A percentile compares a stretch with the other conserved stretches of the same genome.
Conservation (phyloP, 2,329 filamentous ascomycete genomes). For the Hysterium pulicare region DNA sequence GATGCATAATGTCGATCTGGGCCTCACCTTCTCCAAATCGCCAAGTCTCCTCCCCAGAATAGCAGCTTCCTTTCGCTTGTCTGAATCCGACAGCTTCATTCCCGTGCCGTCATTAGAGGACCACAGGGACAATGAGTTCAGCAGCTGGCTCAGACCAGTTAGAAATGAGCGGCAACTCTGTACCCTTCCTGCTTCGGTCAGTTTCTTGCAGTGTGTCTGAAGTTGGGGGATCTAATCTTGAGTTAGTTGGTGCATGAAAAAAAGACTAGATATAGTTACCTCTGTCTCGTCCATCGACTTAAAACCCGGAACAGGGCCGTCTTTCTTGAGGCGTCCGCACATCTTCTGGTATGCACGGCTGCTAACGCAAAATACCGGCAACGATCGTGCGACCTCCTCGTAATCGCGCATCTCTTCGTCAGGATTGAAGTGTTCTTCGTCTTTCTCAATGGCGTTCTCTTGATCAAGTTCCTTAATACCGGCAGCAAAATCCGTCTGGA, state of each 20-base stretch:
- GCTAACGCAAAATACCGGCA: conserved; percentile 65
- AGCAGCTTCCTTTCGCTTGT: conserved; percentile 37
- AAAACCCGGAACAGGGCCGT: conserved; percentile 54
- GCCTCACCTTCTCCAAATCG: conserved; percentile 40
- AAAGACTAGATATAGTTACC: conserved; percentile 11
- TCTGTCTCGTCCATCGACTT: conserved; percentile 53
- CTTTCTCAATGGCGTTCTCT: conserved; percentile 51
- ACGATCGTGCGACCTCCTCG: conserved; percentile 50
- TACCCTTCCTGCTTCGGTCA: conserved; percentile 52
- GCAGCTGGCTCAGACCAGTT: conserved; percentile 48
- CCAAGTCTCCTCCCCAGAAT: conserved; percentile 41
- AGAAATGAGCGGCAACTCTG: conserved; percentile 50
- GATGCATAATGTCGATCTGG: too few species aligned
- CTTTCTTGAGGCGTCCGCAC: conserved; percentile 52
- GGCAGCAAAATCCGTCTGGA: conserved; percentile 57
- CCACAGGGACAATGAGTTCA: conserved; percentile 55
- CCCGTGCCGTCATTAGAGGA: conserved; percentile 42
- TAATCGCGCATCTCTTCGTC: conserved; percentile 57
- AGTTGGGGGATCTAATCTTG: conserved; percentile 50
- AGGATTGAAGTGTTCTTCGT: conserved; percentile 55
- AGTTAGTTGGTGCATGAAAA: conserved; percentile 4
- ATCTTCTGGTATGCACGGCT: conserved; percentile 62
- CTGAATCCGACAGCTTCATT: conserved; percentile 39
- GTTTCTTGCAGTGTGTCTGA: conserved; percentile 55
- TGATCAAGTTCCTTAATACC: conserved; percentile 61